Conservation (phyloP, 179 eudicot genomes). For the Corrigiola litoralis region DNA sequence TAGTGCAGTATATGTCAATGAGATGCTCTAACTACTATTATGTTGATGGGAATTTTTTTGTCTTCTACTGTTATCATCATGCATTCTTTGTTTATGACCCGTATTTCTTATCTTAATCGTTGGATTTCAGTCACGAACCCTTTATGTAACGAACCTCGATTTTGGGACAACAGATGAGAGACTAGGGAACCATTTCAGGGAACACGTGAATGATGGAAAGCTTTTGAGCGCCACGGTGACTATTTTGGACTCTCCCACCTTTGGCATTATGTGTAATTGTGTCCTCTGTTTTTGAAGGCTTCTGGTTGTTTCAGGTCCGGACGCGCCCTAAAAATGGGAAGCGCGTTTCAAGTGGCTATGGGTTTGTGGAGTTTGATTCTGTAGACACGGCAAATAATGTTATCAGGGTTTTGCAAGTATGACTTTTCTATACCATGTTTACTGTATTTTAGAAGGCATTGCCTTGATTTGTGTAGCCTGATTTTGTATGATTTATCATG, state of each 20-base stretch:
- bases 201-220: constrained; percentile 64
- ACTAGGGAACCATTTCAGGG: constrained; percentile 64
- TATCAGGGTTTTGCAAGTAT: constrained; percentile 82
- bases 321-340: constrained; percentile 83
- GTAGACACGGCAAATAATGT: constrained; percentile 67
- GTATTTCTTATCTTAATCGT: constrained; percentile 3
- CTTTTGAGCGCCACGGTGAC: constrained; percentile 74
- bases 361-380: constrained; percentile 89
- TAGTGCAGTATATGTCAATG: too few species aligned
- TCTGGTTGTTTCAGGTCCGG: constrained; percentile 45
- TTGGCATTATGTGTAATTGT: too few species aligned
- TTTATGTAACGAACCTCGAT: constrained; percentile 89
- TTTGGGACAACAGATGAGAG: constrained; percentile 74
- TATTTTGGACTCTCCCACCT: neutral
- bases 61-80: neutral
- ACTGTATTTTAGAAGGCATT: too few species aligned
- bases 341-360: constrained; percentile 81
- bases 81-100: neutral
- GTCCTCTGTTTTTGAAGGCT: too few species aligned
- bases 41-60: too few species aligned
- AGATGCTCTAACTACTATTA: too few species aligned
- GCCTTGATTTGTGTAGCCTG: too few species aligned
- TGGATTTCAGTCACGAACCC: constrained; percentile 86
- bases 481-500: constrained; percentile 5
- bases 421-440: neutral